Evolutionary conservation across 345 rosid genomes (phyloP).

Genomic region (Clausena lansium): DNA sequence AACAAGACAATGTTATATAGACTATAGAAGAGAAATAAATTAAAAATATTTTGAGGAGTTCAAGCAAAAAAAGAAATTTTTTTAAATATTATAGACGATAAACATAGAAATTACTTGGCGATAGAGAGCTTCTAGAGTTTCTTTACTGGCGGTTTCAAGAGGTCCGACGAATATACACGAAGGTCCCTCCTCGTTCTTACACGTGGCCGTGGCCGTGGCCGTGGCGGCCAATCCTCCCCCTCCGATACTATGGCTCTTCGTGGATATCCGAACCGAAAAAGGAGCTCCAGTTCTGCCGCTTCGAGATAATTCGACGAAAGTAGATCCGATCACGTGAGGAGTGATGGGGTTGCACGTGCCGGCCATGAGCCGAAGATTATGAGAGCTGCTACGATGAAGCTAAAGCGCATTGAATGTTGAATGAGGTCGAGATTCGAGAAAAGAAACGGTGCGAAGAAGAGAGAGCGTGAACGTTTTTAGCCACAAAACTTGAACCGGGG

Average conservation of each 20-base stretch:
- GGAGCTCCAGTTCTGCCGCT: constrained; percentile 39
- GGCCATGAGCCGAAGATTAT: constrained; percentile 48
- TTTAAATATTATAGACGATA: not conserved
- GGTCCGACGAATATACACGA: constrained; percentile 93
- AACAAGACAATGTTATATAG: not conserved
- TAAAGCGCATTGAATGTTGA: not conserved
- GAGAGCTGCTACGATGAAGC: not conserved
- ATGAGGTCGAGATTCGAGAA: not conserved
- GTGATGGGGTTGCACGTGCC: constrained; percentile 49
- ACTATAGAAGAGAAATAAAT: not conserved
- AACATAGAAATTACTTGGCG: constrained; percentile 41
- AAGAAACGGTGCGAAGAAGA: no score
- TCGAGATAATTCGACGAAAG: constrained; percentile 40
- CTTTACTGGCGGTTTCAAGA: constrained; percentile 83
- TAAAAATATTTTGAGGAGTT: not conserved
- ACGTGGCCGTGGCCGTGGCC: constrained; percentile 28
- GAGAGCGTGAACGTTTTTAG: not conserved
- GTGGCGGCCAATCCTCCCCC: constrained; percentile 33
- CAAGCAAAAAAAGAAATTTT: not conserved
- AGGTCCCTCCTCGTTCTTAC: constrained; percentile 62
- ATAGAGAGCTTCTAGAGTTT: constrained; percentile 95
- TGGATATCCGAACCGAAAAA: constrained; percentile 47
- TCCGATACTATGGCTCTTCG: constrained; percentile 37
- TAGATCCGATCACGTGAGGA: constrained; percentile 49
- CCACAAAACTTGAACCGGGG: not conserved